Evolutionary conservation across 441 rosid genomes (phyloP), one percentile per base, ranked within the genome.

Genomic region (Capsella rubella): DNA sequence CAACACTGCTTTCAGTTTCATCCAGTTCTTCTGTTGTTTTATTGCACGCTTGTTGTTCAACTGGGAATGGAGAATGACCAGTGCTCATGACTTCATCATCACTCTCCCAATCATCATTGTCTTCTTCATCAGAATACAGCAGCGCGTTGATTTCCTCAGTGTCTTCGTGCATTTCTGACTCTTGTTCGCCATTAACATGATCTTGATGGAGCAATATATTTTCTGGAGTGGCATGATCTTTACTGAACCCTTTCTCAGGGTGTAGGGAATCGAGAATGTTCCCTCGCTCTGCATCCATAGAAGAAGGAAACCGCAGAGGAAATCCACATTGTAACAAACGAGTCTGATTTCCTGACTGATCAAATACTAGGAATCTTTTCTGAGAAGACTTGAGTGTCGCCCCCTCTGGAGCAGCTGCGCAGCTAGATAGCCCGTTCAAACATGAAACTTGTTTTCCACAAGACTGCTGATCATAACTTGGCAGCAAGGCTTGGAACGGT

Each of bases 81-180:
- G 96, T 92, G 83, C 96, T 92, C 64, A 74, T 90, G 50, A 90
- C 90, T 80, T 89, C 95, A 63, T 87, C 86, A 66, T 81, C 81
- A 74, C 73, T 65, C 51, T 65, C 73, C 58, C 74, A 57, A 47
- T 72, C 84, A 79, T 82, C 90, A 60, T 79, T 79, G 35, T 76
- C 71, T 1, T 76, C 80, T 47, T 85, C 92, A 75, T 87, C 95
- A 0, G 97, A 92, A 79, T 92, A 89, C 71, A 92, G 82, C 13
- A 92, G 69, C 2, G 98, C 98, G 78, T 92, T 84, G 73, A 92
- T 82, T 81, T 92, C 98, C 35, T 90, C 98, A n/a, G 95, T 87
- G 86, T 92, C 92, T 72, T 92, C 97, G 37, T 85, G 95, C 93
- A 86, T 84, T 73, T 90, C 96, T 58, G 80, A 81, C 65, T 80